Evolutionary conservation across 139 green algal genomes (phyloP).

Genomic region (Pycnococcus provasolii): DNA sequence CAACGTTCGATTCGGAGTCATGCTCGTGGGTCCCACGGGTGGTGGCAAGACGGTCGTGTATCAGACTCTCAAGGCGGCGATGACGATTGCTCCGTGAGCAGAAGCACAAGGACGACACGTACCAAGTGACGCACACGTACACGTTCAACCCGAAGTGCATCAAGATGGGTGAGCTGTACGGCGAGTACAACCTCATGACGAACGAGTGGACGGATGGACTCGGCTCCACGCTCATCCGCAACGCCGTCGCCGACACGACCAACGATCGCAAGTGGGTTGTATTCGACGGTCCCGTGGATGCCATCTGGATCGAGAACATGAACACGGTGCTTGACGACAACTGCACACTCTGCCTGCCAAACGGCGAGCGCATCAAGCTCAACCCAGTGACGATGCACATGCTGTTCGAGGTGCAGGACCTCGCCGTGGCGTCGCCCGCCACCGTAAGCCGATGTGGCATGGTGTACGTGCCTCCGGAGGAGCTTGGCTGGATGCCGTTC

Average conservation of each 20-base stretch:
- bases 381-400: conserved; percentile 57
- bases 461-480: conserved; percentile 65
- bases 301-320: conserved; percentile 81
- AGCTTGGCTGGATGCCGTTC: conserved; percentile 58
- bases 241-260: conserved; percentile 39
- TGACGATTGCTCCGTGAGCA: conserved; percentile 37
- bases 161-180: conserved; percentile 74
- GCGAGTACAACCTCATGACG: conserved; percentile 46
- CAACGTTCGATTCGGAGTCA: conserved; percentile 63
- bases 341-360: conserved; percentile 70
- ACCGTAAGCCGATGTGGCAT: conserved; percentile 69
- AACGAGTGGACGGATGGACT: conserved; percentile 74
- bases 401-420: conserved; percentile 73
- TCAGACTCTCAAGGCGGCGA: conserved; percentile 32
- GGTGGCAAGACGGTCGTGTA: conserved; percentile 41
- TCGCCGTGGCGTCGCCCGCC: conserved; percentile 58
- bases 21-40: conserved; percentile 62
- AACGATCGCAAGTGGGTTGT: conserved; percentile 45
- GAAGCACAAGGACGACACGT: conserved; percentile 20
- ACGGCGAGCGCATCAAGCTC: conserved; percentile 71
- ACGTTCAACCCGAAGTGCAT: conserved; percentile 73
- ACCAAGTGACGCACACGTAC: conserved; percentile 20
- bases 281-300: conserved; percentile 66
- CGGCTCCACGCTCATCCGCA: conserved; percentile 51
- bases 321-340: conserved; percentile 82